phyloP scores from a whole-genome alignment of 352 stramenopile species.

The Globisporangium takayamanum region DNA sequence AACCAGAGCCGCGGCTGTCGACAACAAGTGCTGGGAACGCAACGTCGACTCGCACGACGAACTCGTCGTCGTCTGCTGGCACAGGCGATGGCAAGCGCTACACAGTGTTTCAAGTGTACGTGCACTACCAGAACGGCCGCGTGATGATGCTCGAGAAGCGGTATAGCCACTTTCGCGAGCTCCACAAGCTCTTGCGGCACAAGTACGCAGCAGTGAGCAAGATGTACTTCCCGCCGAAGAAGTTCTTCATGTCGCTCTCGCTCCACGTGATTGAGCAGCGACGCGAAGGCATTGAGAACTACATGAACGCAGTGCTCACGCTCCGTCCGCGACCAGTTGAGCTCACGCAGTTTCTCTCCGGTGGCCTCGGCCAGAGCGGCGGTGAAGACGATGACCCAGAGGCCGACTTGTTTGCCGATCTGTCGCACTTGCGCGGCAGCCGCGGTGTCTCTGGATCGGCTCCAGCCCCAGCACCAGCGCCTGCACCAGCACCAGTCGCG shows the following conservation, averaged over 20 bases:
- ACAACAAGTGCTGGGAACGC: slow-evolving; percentile 6
- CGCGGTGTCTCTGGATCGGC: neutral
- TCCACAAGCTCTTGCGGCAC: slow-evolving; percentile 72
- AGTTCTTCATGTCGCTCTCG: slow-evolving; percentile 85
- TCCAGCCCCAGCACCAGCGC: slow-evolving; percentile 13
- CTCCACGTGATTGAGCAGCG: slow-evolving; percentile 84
- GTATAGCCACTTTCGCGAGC: slow-evolving; percentile 79
- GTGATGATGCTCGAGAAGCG: slow-evolving; percentile 65
- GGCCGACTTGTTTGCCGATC: slow-evolving; percentile 41
- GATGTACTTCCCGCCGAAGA: slow-evolving; percentile 82
- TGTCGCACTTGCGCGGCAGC: slow-evolving; percentile 12
- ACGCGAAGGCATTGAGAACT: slow-evolving; percentile 73
- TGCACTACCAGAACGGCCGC: slow-evolving; percentile 65
- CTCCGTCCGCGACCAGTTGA: slow-evolving; percentile 59
- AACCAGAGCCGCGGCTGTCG: slow-evolving; percentile 18
- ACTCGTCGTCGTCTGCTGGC: slow-evolving; percentile 7
- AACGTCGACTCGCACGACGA: neutral
- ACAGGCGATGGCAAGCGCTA: slow-evolving; percentile 45
- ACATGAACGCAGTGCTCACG: slow-evolving; percentile 75
- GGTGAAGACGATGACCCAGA: slow-evolving; percentile 66
- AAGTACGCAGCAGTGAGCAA: slow-evolving; percentile 78
- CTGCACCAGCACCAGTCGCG: slow-evolving; percentile 4
- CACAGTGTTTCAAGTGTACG: slow-evolving; percentile 73
- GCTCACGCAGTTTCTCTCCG: slow-evolving; percentile 61
- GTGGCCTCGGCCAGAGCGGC: slow-evolving; percentile 26